phyloP scores from a whole-genome alignment of 2,329 filamentous ascomycete species.

The Colletotrichum plurivorum region DNA sequence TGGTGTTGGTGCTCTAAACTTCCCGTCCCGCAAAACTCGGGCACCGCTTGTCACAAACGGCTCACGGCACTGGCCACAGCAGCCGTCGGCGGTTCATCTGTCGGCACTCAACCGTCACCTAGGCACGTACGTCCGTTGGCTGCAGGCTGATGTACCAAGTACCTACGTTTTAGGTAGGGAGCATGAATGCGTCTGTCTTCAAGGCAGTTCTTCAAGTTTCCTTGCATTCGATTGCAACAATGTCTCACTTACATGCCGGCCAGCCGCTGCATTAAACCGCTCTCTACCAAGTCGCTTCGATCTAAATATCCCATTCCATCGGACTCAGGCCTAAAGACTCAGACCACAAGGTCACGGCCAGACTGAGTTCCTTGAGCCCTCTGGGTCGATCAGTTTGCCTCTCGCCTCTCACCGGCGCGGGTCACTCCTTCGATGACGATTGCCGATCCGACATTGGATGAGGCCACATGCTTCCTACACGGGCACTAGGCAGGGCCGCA shows the following conservation, averaged over 20 bases:
- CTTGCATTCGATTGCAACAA: too few species aligned
- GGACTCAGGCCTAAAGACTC: neutral
- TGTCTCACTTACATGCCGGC: too few species aligned
- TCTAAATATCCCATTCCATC: neutral
- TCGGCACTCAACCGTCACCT: neutral
- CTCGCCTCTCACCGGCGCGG: neutral
- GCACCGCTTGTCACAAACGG: neutral
- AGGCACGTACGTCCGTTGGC: too few species aligned
- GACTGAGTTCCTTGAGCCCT: neutral
- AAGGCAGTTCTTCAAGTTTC: too few species aligned
- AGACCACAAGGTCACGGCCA: neutral
- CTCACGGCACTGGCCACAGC: conserved; percentile 6
- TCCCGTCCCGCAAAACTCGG: neutral
- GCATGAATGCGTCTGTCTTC: too few species aligned
- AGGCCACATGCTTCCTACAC: neutral
- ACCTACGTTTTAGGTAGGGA: too few species aligned
- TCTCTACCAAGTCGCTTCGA: neutral
- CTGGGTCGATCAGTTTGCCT: neutral
- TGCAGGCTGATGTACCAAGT: too few species aligned
- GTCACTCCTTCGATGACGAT: neutral
- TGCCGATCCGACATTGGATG: neutral
- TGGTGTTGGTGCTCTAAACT: neutral
- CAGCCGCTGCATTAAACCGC: too few species aligned
- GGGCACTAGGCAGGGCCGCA: too few species aligned
- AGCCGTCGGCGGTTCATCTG: neutral